Base-by-base conservation (phyloP, 192 early-diverging fungal species). In the Rhizophagus clarus region DNA sequence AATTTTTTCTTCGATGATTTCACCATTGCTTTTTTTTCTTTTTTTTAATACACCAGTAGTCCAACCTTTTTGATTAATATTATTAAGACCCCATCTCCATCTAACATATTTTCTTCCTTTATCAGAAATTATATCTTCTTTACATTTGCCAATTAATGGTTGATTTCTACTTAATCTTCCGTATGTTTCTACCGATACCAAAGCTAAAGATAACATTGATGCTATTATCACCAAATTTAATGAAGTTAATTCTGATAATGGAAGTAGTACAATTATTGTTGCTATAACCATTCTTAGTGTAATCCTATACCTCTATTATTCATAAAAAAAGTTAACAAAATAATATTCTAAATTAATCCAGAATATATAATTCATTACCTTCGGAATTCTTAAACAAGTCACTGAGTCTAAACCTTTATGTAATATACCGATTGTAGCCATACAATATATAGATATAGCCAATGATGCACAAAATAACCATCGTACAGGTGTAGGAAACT, bases 401-500 rank as follows among this genome's bases (percentile, higher is more conserved):
- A 68, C 74, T 12, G 56, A 15, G 63, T 81, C 80, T 31, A 81
- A 69, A 32, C 80, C 67, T 64, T 81, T 74, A 75, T 81, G 80
- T 61, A 74, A 61, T 20, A 76, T 60, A 17, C 74, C 80, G 29
- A 81, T 81, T 6, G 5, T 29, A 34, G 74, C 80, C 80, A 81
- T 61, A 51, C 61, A 81, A 60, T 56, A 81, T 20, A 76, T 67
- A 56, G 74, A 1, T 37, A 68, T 4, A n/a, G 74, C 49, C n/a
- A 76, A 75, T 40, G 74, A 76, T 6, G 24, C 74, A 45, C 74
- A 76, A 37, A 81, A 77, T 49, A 81, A 64, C 74, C 74, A 68
- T 49, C 10, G n/a, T 20, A 77, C 9, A 24, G 61, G 10, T 10
- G 10, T 22, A 10, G 20, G 20, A 29, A 75, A 31, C 31, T 67